phyloP scores from a whole-genome alignment of 176 grass and related monocot genomes.

The Carex parvula region DNA sequence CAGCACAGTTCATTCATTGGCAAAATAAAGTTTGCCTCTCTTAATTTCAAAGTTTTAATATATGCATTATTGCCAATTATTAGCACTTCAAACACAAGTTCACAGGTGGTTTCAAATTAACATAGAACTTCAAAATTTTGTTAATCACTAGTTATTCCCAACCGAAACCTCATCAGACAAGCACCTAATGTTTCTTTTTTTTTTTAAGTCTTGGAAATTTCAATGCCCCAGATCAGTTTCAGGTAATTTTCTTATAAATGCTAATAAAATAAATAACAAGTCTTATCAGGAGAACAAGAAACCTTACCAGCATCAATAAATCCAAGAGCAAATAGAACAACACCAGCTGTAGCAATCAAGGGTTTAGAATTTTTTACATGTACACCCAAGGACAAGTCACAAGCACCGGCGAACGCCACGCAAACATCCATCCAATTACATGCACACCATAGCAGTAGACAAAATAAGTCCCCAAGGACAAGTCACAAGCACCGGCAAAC shows the following conservation, averaged over 20 bases:
- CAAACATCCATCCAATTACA: too few species aligned
- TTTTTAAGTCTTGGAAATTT: background rate
- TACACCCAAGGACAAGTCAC: too few species aligned
- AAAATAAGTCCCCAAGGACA: too few species aligned
- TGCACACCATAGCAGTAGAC: too few species aligned
- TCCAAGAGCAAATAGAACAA: constrained; percentile 61
- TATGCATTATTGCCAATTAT: too few species aligned
- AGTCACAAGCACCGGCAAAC: too few species aligned
- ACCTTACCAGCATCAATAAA: constrained; percentile 80
- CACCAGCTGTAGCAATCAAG: constrained; percentile 40
- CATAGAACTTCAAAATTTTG: too few species aligned
- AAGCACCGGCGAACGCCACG: too few species aligned
- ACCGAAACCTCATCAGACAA: background rate
- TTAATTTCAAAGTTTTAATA: too few species aligned
- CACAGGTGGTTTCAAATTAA: too few species aligned
- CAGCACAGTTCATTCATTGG: background rate
- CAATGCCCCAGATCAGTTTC: background rate
- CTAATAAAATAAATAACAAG: background rate
- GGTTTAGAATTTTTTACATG: constrained; percentile 19
- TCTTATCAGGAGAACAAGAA: background rate
- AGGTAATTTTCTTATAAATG: background rate
- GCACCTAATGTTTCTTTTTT: background rate
- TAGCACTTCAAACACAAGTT: too few species aligned
- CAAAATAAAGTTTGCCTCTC: background rate
- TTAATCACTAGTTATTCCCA: background rate